Base-by-base conservation (phyloP, 306 rosid species). In the Cucumis sativus region DNA sequence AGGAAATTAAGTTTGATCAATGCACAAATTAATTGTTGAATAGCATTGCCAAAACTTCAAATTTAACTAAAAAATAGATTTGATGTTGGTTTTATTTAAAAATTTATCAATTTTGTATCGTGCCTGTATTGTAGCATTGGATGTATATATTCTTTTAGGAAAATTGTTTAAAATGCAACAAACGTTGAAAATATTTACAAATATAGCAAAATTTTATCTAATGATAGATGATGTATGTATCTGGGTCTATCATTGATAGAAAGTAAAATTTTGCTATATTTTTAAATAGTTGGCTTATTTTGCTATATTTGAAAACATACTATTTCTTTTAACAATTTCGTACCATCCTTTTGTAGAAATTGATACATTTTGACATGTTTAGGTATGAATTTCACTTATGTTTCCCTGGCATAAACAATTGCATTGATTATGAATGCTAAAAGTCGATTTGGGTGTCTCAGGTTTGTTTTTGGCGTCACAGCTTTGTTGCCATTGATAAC, bases 391-490 rank as follows among this genome's bases (percentile, higher is more conserved):
- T 52, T 52, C n/a, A 6, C 2, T 52, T 52, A 5, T 1, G 6
- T 47, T 47, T 9, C 54, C 51, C 51, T 12, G 0, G 4, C 79
- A 39, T 73, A 58, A 75, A 23, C 58, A 88, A 72, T 13, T 4
- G 28, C 25, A 66, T 18, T 45, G 40, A 59, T 54, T 16, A 55
- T 71, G 47, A 73, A 73, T 39, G 1, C 67, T 82, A 55, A 43
- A 60, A 8, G 20, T 10, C 4, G 41, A 4, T 77, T 78, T 47
- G 83, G 52, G 35, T 83, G 54, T 85, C 71, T 59, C 96, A 95
- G 99, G 90, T 95, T 91, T 92, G 98, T 95, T 80, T 95, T 95
- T 83, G 99, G 98, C 21, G 80, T 92, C 82, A 96, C 98, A 17
- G 91, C 99, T 68, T 86, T 92, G 89, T 89, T 92, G 71, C 99